A percentile compares a stretch with the other conserved stretches of the same genome.
These are phyloP conservation scores for Pichia sp. DNA, from an alignment of 1,139 yeast genomes.

Conservation along the genomic window DNA sequence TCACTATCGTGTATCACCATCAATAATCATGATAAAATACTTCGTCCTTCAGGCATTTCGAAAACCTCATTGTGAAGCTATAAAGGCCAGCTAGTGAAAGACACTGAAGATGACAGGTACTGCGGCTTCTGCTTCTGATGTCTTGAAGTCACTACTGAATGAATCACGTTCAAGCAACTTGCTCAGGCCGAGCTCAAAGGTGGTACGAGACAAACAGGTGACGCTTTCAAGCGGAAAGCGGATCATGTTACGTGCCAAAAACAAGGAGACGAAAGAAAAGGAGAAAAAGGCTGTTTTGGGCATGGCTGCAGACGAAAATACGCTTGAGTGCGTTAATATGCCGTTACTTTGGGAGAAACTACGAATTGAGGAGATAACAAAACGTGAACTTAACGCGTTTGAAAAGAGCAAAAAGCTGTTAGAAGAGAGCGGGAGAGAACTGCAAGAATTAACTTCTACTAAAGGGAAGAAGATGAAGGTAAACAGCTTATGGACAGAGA, in stretches of 20 bases:
- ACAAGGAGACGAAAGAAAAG: neutral
- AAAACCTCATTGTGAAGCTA: no score
- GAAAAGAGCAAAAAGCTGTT: constrained; percentile 2
- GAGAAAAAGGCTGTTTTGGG: neutral
- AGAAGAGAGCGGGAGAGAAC: constrained; percentile 4
- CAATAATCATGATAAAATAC: no score
- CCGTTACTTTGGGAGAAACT: constrained; percentile 11
- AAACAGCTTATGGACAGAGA: constrained; percentile 62
- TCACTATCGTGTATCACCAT: neutral
- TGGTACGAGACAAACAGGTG: constrained; percentile 5
- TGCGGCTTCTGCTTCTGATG: constrained; percentile 3
- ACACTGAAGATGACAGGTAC: neutral
- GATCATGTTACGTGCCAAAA: constrained; percentile 12
- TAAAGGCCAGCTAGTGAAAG: no score
- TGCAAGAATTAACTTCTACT: constrained; percentile 12
- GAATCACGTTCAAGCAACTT: neutral
- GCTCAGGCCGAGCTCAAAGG: neutral
- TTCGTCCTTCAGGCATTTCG: no score
- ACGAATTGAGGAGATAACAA: constrained; percentile 5
- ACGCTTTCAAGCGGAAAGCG: constrained; percentile 15
- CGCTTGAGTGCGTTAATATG: constrained; percentile 10
- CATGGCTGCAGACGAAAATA: neutral
- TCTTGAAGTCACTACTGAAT: constrained; percentile 4
- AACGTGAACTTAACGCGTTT: constrained; percentile 4
- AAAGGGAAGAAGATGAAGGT: neutral